These are phyloP conservation scores for Akanthomyces muscarius DNA, from an alignment of 2,329 filamentous ascomycete species.

Conservation along the genomic window DNA sequence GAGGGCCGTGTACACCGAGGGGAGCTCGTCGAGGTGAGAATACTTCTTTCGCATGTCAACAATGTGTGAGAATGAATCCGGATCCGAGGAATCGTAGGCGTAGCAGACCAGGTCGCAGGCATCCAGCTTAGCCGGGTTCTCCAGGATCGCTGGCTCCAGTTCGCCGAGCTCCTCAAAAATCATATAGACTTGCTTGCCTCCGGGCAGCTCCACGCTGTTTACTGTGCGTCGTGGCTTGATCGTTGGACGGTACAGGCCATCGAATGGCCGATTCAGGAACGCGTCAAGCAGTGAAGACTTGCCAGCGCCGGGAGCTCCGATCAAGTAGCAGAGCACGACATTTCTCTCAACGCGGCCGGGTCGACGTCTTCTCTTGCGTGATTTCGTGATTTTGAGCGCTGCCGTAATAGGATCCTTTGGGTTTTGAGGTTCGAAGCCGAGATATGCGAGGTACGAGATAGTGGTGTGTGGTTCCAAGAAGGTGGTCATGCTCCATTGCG, in stretches of 20 bases:
- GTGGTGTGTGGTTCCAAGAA: constrained; percentile 95
- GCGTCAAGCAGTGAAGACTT: constrained; percentile 90
- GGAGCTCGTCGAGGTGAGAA: constrained; percentile 81
- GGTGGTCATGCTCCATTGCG: constrained; percentile 99
- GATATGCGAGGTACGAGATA: constrained; percentile 89
- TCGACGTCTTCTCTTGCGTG: constrained; percentile 77
- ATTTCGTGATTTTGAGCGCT: constrained; percentile 87
- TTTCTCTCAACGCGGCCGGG: constrained; percentile 88
- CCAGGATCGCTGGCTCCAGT: constrained; percentile 88
- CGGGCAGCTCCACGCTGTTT: constrained; percentile 92
- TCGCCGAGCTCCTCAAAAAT: constrained; percentile 95
- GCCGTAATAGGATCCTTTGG: constrained; percentile 72
- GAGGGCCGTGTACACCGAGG: constrained; percentile 84
- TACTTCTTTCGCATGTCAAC: constrained; percentile 74
- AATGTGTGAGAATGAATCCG: constrained; percentile 91
- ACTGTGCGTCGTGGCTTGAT: constrained; percentile 93
- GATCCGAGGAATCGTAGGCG: constrained; percentile 93
- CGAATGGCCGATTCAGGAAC: constrained; percentile 86
- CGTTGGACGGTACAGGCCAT: constrained; percentile 79
- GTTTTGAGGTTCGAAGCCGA: constrained; percentile 83
- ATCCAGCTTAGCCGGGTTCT: constrained; percentile 85
- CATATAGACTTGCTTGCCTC: constrained; percentile 94
- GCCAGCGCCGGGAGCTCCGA: constrained; percentile 80
- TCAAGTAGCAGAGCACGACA: constrained; percentile 87
- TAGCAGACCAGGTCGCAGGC: constrained; percentile 93